Percentiles rank a stretch among this genome's conserved stretches.
phyloP scores from a whole-genome alignment of 129 eudicot species.

The Pseudognaphalium luteoalbum region DNA sequence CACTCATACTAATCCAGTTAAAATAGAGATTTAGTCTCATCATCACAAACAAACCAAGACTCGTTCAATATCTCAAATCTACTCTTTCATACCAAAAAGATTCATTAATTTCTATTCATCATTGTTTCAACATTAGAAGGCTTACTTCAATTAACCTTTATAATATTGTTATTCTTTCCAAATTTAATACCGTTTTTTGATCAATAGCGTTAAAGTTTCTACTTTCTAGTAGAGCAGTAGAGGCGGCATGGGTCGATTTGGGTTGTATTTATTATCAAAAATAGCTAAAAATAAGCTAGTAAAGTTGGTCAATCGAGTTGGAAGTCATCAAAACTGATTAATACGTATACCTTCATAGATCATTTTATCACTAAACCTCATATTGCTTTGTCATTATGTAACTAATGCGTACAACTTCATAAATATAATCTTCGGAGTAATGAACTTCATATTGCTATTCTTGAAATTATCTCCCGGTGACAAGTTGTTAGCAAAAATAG shows the following conservation, averaged over 20 bases:
- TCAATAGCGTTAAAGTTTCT: no score
- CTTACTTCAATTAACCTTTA: no score
- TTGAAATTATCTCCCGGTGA: background rate
- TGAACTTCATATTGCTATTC: background rate
- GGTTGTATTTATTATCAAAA: background rate
- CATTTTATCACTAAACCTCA: background rate
- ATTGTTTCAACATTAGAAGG: no score
- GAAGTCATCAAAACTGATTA: background rate
- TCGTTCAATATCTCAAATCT: background rate
- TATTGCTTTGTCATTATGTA: background rate
- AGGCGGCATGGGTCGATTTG: no score
- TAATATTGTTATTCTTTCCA: no score
- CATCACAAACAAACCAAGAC: conserved; percentile 1
- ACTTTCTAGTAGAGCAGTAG: no score
- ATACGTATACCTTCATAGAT: background rate
- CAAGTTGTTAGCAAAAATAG: background rate
- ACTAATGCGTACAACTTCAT: background rate
- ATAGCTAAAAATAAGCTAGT: background rate
- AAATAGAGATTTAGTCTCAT: background rate
- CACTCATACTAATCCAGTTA: background rate
- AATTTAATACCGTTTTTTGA: no score
- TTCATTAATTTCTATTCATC: no score
- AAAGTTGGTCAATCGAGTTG: background rate
- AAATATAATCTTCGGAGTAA: no score
- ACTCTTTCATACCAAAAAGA: background rate